These are phyloP conservation scores for Mortierella sp. DNA, from an alignment of 371 early-diverging fungal species.

Conservation along the genomic window DNA sequence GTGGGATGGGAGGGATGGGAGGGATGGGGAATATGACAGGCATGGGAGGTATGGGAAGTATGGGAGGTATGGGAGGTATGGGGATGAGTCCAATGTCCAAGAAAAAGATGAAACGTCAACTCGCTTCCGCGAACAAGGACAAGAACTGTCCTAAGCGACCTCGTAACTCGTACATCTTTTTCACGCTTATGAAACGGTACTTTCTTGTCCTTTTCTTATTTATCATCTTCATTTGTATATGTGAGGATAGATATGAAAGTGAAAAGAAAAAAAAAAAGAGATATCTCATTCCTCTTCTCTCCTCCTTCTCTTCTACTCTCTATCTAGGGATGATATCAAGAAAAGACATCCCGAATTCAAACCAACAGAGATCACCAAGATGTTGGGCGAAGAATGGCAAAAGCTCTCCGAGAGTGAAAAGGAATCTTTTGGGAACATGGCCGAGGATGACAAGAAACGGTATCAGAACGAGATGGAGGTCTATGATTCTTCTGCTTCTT, in stretches of 20 bases:
- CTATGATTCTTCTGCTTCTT: slow-evolving; percentile 37
- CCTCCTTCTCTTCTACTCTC: background rate
- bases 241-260: background rate
- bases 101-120: slow-evolving; percentile 29
- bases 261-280: background rate
- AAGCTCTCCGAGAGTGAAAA: slow-evolving; percentile 53
- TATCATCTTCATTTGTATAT: background rate
- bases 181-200: slow-evolving; percentile 50
- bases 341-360: slow-evolving; percentile 53
- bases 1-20: slow-evolving; percentile 5
- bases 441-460: slow-evolving; percentile 47
- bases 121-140: slow-evolving; percentile 35
- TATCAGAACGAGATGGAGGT: slow-evolving; percentile 49
- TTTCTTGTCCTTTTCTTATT: background rate
- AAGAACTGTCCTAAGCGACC: slow-evolving; percentile 53
- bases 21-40: slow-evolving; percentile 16
- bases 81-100: slow-evolving; percentile 21
- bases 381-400: slow-evolving; percentile 54
- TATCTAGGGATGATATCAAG: slow-evolving; percentile 46
- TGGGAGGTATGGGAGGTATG: slow-evolving; percentile 1
- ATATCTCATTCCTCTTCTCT: background rate
- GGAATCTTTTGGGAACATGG: slow-evolving; percentile 47
- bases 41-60: slow-evolving; percentile 18
- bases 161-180: slow-evolving; percentile 51
- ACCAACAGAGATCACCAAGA: slow-evolving; percentile 51